Conservation (phyloP, 768 basidiomycete species). For the Rhodotorula kratochvilovae region DNA sequence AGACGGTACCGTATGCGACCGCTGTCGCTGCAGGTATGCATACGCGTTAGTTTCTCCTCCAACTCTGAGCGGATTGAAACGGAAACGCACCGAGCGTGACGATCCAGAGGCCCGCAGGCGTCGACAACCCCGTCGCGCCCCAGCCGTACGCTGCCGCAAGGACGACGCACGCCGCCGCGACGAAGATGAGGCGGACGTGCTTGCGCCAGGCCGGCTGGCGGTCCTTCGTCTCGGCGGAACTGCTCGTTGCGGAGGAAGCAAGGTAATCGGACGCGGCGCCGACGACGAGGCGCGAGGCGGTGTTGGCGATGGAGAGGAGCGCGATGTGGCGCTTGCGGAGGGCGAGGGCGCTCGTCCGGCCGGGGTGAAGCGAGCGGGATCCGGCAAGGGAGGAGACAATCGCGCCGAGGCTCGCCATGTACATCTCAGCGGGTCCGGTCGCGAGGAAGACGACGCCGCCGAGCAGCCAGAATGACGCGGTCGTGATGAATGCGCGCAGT, state of each 20-base stretch:
- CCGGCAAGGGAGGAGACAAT: conserved; percentile 25
- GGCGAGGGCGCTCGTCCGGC: conserved; percentile 5
- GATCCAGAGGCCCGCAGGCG: conserved; percentile 24
- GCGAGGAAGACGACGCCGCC: conserved; percentile 30
- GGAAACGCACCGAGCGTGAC: conserved; percentile 15
- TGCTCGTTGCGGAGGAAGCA: neutral
- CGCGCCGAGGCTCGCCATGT: conserved; percentile 29
- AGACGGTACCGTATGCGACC: conserved; percentile 23
- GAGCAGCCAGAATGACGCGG: conserved; percentile 36
- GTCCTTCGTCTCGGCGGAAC: neutral
- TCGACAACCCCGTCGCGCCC: conserved; percentile 14
- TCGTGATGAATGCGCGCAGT: conserved; percentile 8
- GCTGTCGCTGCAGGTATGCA: conserved; percentile 1
- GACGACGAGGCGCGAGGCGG: conserved; percentile 32
- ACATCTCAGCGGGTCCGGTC: conserved; percentile 27
- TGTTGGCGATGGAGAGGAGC: conserved; percentile 36
- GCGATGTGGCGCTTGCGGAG: conserved; percentile 34
- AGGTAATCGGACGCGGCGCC: conserved; percentile 39
- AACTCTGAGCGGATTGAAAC: too few relatives aligned
- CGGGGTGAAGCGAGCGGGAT: neutral
- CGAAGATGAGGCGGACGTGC: conserved; percentile 19
- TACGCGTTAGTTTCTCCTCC: neutral
- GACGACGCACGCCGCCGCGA: conserved; percentile 1
- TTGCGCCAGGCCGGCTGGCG: neutral
- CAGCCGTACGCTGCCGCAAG: conserved; percentile 13